Conservation (phyloP, 192 early-diverging fungal genomes). For the Coemansia sp. region DNA sequence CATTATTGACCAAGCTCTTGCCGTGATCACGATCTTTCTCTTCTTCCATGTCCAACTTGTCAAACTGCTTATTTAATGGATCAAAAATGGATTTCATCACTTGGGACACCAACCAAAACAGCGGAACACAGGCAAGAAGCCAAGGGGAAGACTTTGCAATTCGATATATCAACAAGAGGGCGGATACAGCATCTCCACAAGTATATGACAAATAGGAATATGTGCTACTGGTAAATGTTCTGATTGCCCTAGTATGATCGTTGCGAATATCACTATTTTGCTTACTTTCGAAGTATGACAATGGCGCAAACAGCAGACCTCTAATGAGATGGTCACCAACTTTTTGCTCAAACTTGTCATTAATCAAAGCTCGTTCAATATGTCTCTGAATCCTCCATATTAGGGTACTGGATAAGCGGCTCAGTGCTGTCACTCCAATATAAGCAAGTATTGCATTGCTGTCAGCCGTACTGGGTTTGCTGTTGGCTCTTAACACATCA, state of each 20-base stretch:
- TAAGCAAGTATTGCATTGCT: neutral
- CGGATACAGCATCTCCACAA: neutral
- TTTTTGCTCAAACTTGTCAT: neutral
- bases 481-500: neutral
- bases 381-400: neutral
- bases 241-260: neutral
- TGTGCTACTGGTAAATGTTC: neutral
- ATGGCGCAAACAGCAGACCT: neutral
- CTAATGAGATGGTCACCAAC: neutral
- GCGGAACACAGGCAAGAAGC: neutral
- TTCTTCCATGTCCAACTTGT: neutral
- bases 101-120: neutral
- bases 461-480: neutral
- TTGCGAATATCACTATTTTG: neutral
- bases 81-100: neutral
- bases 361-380: neutral
- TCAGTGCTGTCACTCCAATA: neutral
- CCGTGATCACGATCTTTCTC: neutral
- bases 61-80: neutral
- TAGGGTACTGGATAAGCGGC: neutral
- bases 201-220: neutral
- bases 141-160: neutral
- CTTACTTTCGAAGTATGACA: conserved; percentile 9
- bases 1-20: neutral
- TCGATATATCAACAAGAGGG: neutral